phyloP scores from a whole-genome alignment of 2,329 filamentous ascomycete species.

The Hypoxylon sp. region DNA sequence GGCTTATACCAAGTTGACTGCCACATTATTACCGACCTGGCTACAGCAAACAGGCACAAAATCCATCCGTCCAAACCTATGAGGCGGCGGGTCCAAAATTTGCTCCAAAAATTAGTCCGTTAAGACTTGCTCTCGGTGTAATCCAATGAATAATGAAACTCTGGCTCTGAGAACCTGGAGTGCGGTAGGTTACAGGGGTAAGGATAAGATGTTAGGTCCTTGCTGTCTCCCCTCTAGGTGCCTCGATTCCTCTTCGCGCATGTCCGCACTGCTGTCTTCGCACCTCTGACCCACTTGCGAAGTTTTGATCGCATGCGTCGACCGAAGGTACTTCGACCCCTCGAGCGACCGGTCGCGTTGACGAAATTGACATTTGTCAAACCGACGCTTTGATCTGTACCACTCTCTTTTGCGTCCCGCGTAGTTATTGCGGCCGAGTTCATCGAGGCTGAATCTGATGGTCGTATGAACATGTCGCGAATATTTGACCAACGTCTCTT shows the following conservation, averaged over 20 bases:
- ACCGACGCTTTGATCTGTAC: constrained; percentile 20
- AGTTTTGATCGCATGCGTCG: constrained; percentile 49
- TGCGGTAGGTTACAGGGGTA: constrained; percentile 23
- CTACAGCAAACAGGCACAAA: constrained; percentile 46
- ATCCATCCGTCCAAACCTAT: constrained; percentile 41
- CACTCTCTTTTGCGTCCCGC: constrained; percentile 9
- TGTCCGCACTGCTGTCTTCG: constrained; percentile 47
- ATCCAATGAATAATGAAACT: constrained; percentile 50
- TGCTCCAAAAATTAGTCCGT: constrained; percentile 48
- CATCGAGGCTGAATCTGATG: constrained; percentile 14
- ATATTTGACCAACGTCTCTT: constrained; percentile 50
- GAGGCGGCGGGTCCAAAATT: constrained; percentile 45
- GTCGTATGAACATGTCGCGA: constrained; percentile 44
- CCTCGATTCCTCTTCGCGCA: constrained; percentile 41
- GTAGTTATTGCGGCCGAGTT: constrained; percentile 6
- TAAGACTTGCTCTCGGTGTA: constrained; percentile 46
- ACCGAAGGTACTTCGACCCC: constrained; percentile 38
- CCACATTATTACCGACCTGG: constrained; percentile 42
- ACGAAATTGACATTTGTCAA: constrained; percentile 31
- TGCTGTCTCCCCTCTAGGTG: constrained; percentile 13
- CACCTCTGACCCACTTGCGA: constrained; percentile 50
- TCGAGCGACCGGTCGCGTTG: constrained; percentile 2
- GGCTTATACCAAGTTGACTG: constrained; percentile 52
- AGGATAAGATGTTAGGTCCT: constrained; percentile 19
- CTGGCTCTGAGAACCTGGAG: constrained; percentile 29